phyloP scores from a whole-genome alignment of 495 filamentous ascomycete species.

The Hyaloscypha bicolor region DNA sequence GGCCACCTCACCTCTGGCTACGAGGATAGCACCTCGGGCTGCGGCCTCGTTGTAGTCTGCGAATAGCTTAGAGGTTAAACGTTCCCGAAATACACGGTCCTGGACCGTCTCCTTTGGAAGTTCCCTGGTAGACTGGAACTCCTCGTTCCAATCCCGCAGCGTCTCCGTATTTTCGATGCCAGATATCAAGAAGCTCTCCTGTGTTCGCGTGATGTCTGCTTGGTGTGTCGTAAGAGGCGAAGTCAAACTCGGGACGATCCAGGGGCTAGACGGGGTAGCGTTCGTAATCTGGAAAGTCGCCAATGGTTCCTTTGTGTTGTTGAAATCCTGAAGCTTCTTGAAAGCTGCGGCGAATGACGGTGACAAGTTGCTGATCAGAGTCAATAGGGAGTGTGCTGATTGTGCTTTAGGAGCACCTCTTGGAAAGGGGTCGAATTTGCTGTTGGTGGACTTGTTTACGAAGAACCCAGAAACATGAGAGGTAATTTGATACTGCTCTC shows the following conservation, averaged over 20 bases:
- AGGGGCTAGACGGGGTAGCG: constrained; percentile 87
- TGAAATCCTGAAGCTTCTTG: constrained; percentile 73
- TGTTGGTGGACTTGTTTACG: constrained; percentile 89
- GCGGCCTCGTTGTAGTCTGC: constrained; percentile 98
- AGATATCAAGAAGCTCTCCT: constrained; percentile 87
- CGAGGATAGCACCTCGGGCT: constrained; percentile 86
- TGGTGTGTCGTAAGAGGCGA: constrained; percentile 70
- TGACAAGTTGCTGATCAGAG: constrained; percentile 76
- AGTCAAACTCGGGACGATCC: constrained; percentile 74
- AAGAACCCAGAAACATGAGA: constrained; percentile 93
- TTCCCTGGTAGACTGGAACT: constrained; percentile 95
- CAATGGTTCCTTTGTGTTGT: constrained; percentile 81
- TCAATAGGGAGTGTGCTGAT: constrained; percentile 83
- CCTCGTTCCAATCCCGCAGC: constrained; percentile 97
- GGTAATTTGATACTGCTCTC: constrained; percentile 91
- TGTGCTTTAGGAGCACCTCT: constrained; percentile 66
- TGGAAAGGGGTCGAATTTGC: constrained; percentile 89
- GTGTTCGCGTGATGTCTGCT: constrained; percentile 82
- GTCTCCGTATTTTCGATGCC: constrained; percentile 94
- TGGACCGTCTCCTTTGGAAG: constrained; percentile 90
- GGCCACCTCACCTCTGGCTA: constrained; percentile 90
- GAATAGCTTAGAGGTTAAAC: constrained; percentile 91
- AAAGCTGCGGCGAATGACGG: constrained; percentile 78
- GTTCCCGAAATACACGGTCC: constrained; percentile 94
- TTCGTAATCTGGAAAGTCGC: constrained; percentile 95